Conservation (phyloP, 768 basidiomycete species). For the Leccinum olivaceopallidum region DNA sequence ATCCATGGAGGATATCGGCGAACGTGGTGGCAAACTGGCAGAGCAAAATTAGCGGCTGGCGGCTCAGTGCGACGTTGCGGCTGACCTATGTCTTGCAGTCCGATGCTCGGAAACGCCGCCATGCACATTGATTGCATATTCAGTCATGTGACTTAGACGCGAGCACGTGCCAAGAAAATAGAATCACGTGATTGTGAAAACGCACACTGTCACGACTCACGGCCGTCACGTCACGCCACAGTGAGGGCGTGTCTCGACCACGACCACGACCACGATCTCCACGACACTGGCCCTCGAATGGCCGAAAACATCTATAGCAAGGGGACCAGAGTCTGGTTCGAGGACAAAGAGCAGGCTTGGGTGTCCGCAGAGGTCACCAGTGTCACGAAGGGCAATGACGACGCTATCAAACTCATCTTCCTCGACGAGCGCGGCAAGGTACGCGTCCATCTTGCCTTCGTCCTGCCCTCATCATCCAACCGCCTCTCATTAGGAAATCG, state of each 20-base stretch:
- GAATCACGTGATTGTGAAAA: constrained; percentile 24
- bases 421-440: constrained; percentile 94
- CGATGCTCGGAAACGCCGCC: too few species aligned
- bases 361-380: constrained; percentile 81
- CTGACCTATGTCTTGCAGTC: too few species aligned
- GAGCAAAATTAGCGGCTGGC: too few species aligned
- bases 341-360: constrained; percentile 95
- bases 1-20: too few species aligned
- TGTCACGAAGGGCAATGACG: constrained; percentile 63
- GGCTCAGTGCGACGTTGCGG: too few species aligned
- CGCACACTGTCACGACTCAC: constrained; percentile 21
- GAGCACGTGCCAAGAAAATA: background rate
- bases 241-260: constrained; percentile 7
- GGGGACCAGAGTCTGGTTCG: constrained; percentile 89
- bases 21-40: too few species aligned
- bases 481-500: constrained; percentile 58
- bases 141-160: background rate
- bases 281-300: constrained; percentile 59
- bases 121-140: too few species aligned
- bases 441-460: constrained; percentile 20
- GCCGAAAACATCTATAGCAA: constrained; percentile 92
- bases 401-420: constrained; percentile 81
- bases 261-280: constrained; percentile 22
- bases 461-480: constrained; percentile 1
- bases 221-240: constrained; percentile 25